Conservation (phyloP, 805 yeast species). For the Ogataea paraovalis region DNA sequence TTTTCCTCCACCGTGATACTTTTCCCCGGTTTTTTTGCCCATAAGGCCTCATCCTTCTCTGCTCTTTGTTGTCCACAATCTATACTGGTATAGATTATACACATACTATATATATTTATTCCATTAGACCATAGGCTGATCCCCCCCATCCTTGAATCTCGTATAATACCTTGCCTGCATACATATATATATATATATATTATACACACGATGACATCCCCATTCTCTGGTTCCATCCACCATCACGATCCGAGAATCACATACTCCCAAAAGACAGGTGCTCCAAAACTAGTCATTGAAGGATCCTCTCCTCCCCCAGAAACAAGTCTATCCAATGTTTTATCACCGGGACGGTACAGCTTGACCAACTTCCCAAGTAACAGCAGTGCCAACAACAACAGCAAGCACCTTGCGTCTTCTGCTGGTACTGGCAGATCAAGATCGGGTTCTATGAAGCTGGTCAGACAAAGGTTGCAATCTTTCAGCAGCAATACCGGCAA, state of each 20-base stretch:
- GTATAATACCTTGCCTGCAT: no score
- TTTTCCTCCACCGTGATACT: no score
- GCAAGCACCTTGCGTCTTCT: background rate
- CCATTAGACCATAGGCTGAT: no score
- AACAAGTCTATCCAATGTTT: constrained; percentile 5
- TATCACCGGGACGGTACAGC: constrained; percentile 6
- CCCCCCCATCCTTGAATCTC: no score
- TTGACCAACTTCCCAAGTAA: background rate
- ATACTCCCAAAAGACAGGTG: constrained; percentile 9
- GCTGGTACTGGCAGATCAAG: constrained; percentile 10
- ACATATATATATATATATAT: no score
- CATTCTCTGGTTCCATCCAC: constrained; percentile 1
- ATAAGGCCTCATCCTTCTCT: no score
- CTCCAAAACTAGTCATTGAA: constrained; percentile 7
- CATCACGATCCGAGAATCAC: background rate
- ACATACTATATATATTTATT: no score
- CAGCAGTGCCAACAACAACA: background rate
- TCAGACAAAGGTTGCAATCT: constrained; percentile 17
- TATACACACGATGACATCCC: background rate
- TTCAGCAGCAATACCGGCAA: constrained; percentile 4
- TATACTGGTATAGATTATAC: no score
- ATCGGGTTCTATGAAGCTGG: constrained; percentile 19
- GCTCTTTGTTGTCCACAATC: no score
- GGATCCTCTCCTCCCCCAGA: constrained; percentile 10
- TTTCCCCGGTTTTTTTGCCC: no score